Evolutionary conservation across 2,329 filamentous ascomycete genomes (phyloP).

Genomic region (Diaporthe caulivora): DNA sequence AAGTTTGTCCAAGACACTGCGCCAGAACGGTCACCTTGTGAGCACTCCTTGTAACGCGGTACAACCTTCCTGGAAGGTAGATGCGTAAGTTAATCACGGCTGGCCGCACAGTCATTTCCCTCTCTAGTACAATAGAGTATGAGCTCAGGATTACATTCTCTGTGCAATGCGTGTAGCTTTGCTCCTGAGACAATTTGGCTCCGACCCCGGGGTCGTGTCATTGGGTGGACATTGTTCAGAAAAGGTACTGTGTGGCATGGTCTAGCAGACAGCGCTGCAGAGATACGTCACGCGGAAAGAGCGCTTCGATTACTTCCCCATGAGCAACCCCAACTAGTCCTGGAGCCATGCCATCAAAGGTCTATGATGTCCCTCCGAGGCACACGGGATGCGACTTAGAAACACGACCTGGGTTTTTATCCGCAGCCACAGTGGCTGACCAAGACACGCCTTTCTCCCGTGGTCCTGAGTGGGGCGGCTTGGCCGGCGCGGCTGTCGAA

Average conservation of each 20-base stretch:
- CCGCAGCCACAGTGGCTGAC: not conserved
- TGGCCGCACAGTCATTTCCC: not conserved
- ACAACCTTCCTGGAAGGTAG: not conserved
- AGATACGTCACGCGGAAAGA: too few relatives aligned
- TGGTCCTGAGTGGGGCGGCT: not conserved
- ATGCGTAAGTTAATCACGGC: not conserved
- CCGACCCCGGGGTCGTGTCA: too few relatives aligned
- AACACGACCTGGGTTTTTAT: not conserved
- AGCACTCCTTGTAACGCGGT: not conserved
- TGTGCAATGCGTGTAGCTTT: too few relatives aligned
- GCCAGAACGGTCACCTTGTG: not conserved
- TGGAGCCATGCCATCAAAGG: not conserved
- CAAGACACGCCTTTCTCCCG: not conserved
- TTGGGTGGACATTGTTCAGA: too few relatives aligned
- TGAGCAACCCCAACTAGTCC: not conserved
- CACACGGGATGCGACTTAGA: too few relatives aligned
- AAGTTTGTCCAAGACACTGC: too few relatives aligned
- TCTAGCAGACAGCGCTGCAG: not conserved
- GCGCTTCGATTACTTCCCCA: not conserved
- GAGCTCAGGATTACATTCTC: too few relatives aligned
- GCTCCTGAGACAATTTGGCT: too few relatives aligned
- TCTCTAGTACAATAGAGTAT: too few relatives aligned
- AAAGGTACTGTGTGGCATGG: not conserved
- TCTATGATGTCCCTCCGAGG: not conserved
- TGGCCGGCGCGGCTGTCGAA: too few relatives aligned